Percentiles rank a stretch among this genome's conserved stretches.
phyloP scores from a whole-genome alignment of 176 grass and related monocot species.

The Carex littledalei region DNA sequence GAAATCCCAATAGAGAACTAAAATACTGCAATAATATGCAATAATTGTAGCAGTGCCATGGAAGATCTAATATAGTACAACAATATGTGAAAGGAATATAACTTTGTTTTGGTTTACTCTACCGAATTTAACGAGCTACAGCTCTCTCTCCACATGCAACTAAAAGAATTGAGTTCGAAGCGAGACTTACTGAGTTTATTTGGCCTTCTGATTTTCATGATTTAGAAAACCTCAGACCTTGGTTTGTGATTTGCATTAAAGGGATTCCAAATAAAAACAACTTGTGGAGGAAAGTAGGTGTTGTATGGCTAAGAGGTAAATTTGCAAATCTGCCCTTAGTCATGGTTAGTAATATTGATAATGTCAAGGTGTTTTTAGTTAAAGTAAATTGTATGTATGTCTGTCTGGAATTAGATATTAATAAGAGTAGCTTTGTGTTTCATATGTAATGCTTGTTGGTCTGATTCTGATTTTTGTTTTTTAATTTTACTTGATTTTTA shows the following conservation, averaged over 20 bases:
- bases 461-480: background rate
- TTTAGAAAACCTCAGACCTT: background rate
- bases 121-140: too few relatives aligned
- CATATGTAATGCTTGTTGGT: background rate
- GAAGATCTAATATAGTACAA: too few relatives aligned
- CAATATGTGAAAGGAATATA: too few relatives aligned
- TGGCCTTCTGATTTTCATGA: too few relatives aligned
- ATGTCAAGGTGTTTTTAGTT: constrained; percentile 2
- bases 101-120: too few relatives aligned
- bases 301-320: background rate
- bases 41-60: too few relatives aligned
- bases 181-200: too few relatives aligned
- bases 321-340: background rate
- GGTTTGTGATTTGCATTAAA: background rate
- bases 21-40: too few relatives aligned
- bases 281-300: background rate
- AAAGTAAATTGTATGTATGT: background rate
- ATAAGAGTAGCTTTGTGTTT: background rate
- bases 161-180: too few relatives aligned
- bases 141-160: too few relatives aligned
- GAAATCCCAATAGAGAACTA: too few relatives aligned
- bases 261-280: background rate
- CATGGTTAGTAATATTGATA: background rate
- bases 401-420: background rate
- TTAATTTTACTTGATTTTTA: background rate